These are phyloP conservation scores for Colletotrichum coccodes DNA, from an alignment of 2,329 filamentous ascomycete species.

Conservation along the genomic window DNA sequence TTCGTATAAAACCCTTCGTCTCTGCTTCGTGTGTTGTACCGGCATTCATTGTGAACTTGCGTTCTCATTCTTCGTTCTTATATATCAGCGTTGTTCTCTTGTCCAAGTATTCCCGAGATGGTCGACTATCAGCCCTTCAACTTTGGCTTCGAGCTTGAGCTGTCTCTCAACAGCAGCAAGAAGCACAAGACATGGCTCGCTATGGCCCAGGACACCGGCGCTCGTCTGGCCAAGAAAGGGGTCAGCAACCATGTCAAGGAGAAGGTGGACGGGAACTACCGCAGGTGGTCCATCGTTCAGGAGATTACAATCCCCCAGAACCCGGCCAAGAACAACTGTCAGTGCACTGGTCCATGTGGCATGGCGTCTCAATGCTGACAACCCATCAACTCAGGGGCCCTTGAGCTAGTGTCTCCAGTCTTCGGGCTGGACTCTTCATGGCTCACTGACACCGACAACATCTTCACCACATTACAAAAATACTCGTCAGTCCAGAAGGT, in stretches of 20 bases:
- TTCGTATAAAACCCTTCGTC: neutral
- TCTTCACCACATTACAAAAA: conserved; percentile 42
- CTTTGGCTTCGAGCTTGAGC: conserved; percentile 51
- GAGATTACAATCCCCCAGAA: conserved; percentile 48
- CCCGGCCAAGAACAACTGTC: conserved; percentile 45
- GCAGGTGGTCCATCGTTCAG: conserved; percentile 48
- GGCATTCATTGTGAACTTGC: neutral
- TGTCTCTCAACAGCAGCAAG: conserved; percentile 45
- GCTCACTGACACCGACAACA: conserved; percentile 40
- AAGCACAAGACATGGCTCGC: conserved; percentile 45
- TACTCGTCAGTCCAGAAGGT: conserved; percentile 39
- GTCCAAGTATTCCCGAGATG: neutral
- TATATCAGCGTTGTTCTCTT: neutral
- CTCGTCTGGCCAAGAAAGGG: conserved; percentile 42
- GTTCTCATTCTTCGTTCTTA: neutral
- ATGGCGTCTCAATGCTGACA: neutral
- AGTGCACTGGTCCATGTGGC: neutral
- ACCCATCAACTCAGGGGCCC: conserved; percentile 36
- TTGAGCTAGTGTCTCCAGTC: conserved; percentile 50
- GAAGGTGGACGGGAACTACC: conserved; percentile 43
- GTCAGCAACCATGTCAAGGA: conserved; percentile 47
- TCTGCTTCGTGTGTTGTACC: neutral
- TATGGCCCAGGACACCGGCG: conserved; percentile 47
- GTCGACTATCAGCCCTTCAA: conserved; percentile 13
- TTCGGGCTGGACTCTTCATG: conserved; percentile 41